Base-by-base conservation (phyloP, 768 basidiomycete genomes). In the Boletellus emodensis region DNA sequence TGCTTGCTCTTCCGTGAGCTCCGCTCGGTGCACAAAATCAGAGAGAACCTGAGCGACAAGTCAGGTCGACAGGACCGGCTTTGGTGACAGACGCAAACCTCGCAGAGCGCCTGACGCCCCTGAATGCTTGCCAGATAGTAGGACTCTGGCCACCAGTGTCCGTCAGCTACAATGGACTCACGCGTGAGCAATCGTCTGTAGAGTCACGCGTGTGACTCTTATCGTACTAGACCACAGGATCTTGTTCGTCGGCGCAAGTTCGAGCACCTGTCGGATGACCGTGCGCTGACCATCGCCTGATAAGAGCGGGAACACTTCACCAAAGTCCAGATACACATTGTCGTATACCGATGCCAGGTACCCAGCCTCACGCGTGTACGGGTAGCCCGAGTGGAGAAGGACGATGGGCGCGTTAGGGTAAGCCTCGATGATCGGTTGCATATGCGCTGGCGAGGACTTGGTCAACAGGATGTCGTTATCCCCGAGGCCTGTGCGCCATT, bases 291-390 rank as follows among this genome's bases (percentile, higher is more conserved):
- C 89, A 6, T 77, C 72, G 0, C 69, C 71, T 0, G 84, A 84
- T 37, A 90, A 69, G 48, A 79, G 71, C 0, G 87, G 87, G 54
- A 88, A 90, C 17, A 89, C 71, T 77, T 87, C 85, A 36, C 89
- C 88, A 62, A 90, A 86, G 65, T 91, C 89, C 40, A 90, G 70
- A 59, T 78, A 90, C 11, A 89, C 87, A 54, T 90, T 90, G 44
- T 71, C 61, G 56, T 89, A 89, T 11, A 85, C 78, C 0, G 86
- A 72, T 0, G 85, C 74, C 44, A 91, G 75, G 64, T 90, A 91
- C 6, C 84, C 87, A 6, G 87, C 87, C 50, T 91, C 88, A 37
- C 83, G 78, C 4, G 81, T 85, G 63, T 78, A 90, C 0, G 89
- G 89, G 59, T 90, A 91, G n/a, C 82, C 76, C 4, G 85, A 76